These are phyloP conservation scores for Trifolium pratense DNA, from an alignment of 306 rosid genomes.

Conservation along the genomic window DNA sequence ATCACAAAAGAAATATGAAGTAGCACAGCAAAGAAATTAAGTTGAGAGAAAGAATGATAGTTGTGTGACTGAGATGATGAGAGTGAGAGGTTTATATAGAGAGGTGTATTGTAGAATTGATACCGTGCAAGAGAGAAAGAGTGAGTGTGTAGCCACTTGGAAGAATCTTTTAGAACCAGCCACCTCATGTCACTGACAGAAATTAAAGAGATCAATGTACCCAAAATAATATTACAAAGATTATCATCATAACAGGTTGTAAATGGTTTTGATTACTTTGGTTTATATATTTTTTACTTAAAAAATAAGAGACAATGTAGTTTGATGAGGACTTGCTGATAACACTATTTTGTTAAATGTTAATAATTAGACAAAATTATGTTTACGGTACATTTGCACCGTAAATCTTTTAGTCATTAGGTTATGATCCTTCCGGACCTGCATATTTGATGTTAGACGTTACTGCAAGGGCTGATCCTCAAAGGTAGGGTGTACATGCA, in stretches of 20 bases:
- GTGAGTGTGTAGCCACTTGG: constrained; percentile 35
- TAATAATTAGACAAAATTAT: background rate
- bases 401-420: too few species aligned
- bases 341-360: background rate
- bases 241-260: constrained; percentile 56
- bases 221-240: constrained; percentile 33
- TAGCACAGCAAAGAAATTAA: background rate
- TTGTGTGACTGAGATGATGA: constrained; percentile 48
- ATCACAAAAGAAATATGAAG: background rate
- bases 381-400: too few species aligned
- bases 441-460: too few species aligned
- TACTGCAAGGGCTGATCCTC: too few species aligned
- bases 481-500: too few species aligned
- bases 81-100: constrained; percentile 65
- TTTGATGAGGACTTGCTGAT: background rate
- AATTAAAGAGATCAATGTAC: constrained; percentile 43
- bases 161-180: constrained; percentile 65
- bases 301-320: background rate
- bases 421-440: too few species aligned
- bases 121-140: background rate
- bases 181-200: constrained; percentile 66
- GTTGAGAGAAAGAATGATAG: constrained; percentile 24
- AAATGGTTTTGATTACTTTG: constrained; percentile 43
- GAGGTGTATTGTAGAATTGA: constrained; percentile 18
- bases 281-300: background rate